Percentiles rank a stretch among this genome's conserved stretches.
Evolutionary conservation across 441 rosid genomes (phyloP).

Genomic region (Macaranga tanarius): DNA sequence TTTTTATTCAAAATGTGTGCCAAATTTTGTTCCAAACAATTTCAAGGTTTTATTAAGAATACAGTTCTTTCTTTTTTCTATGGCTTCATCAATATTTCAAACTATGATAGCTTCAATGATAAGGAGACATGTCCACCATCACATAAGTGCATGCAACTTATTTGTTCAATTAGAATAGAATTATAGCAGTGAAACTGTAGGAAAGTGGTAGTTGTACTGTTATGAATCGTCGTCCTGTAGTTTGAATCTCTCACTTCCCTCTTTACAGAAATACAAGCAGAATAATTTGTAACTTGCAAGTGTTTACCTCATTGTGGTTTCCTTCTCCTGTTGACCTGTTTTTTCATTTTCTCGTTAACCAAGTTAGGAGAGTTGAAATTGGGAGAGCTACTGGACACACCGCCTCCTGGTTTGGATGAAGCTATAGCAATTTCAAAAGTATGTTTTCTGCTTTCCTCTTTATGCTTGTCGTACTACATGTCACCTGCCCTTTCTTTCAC

Average conservation of each 20-base stretch:
- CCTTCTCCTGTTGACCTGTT: conserved; percentile 27
- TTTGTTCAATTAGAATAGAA: neutral
- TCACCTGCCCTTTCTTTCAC: conserved; percentile 4
- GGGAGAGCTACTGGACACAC: conserved; percentile 88
- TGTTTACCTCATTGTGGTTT: neutral
- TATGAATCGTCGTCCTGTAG: neutral
- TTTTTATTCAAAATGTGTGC: neutral
- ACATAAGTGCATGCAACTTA: neutral
- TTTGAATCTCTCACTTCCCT: neutral
- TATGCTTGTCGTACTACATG: conserved; percentile 5
- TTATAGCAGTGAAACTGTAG: neutral
- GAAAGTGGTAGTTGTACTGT: neutral
- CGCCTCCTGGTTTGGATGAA: conserved; percentile 97
- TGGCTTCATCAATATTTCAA: too few relatives aligned
- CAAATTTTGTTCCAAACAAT: neutral
- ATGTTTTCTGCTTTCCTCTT: conserved; percentile 14
- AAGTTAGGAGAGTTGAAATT: conserved; percentile 88
- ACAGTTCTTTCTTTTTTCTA: too few relatives aligned
- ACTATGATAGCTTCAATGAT: neutral
- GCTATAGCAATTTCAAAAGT: conserved; percentile 96
- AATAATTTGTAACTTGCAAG: neutral
- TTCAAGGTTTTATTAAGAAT: neutral
- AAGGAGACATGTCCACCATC: neutral
- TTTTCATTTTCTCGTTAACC: conserved; percentile 20
- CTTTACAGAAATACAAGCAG: neutral